Evolutionary conservation across 2,329 filamentous ascomycete species (phyloP).

Genomic region (Trichoderma semiorbis): DNA sequence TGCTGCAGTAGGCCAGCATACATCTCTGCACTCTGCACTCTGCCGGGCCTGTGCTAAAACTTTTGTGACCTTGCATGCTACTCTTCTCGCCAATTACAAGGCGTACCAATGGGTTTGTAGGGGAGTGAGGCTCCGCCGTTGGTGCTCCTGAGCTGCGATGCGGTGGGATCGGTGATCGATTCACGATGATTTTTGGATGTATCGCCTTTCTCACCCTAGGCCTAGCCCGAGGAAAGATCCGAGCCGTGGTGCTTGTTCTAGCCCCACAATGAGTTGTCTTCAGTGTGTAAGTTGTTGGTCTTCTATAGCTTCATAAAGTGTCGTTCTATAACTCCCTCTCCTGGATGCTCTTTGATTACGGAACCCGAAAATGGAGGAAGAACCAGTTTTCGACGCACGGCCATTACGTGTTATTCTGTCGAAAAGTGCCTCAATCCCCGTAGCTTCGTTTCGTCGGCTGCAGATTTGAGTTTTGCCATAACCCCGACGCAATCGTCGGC

Average conservation of each 20-base stretch:
- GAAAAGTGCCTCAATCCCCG: background rate
- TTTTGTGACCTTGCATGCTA: conserved; percentile 14
- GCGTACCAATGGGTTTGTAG: background rate
- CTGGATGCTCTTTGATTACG: background rate
- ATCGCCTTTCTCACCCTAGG: background rate
- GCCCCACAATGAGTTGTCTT: background rate
- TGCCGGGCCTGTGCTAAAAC: conserved; percentile 1
- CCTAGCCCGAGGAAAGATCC: background rate
- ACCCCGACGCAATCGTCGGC: background rate
- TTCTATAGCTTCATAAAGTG: background rate
- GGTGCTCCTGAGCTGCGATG: background rate
- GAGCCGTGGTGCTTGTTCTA: background rate
- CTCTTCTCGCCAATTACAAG: conserved; percentile 10
- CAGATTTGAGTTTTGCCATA: background rate
- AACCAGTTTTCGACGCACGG: background rate
- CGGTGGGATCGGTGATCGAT: conserved; percentile 6
- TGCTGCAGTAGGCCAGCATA: conserved; percentile 6
- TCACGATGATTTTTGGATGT: background rate
- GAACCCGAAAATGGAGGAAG: background rate
- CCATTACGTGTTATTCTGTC: background rate
- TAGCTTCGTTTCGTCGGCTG: background rate
- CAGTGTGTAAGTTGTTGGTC: background rate
- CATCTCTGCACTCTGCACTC: background rate
- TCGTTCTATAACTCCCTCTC: background rate
- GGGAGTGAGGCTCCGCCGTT: conserved; percentile 12